Base-by-base conservation (phyloP, 129 eudicot species). In the Scalesia atractyloides region DNA sequence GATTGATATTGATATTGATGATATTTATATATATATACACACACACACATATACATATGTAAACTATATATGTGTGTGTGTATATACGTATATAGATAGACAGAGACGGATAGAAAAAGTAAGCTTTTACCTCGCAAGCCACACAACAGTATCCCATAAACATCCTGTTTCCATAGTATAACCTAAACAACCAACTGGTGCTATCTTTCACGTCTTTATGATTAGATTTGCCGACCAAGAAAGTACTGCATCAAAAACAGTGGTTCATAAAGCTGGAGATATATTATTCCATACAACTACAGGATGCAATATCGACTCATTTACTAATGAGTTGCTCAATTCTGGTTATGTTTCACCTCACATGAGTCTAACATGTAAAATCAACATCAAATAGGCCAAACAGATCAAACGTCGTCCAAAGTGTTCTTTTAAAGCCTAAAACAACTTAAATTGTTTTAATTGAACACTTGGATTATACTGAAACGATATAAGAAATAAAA, bases 181-280 rank as follows among this genome's bases (percentile, higher is more conserved):
- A 80, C 82, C 78, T 93, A 86, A 93, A 93, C 47, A 93, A 75
- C 98, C 98, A 85, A 60, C 82, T 93, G 73, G 87, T 84, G 84
- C 98, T 93, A 80, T 93, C 98, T 74, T 89, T 93, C 8, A 93
- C 98, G 79, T 93, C 98, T 82, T 93, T 93, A 72, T 93, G 98
- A 81, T 96, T 93, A 60, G 84, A 81, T 83, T 89, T 93, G 44
- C 98, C 98, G 43, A 82, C 84, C 95, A 93, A 85, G 87, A 93
- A 89, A 60, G 98, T 86, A 82, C 98, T 93, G 90, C 84, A 84
- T 59, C 59, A 5, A 71, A 70, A 68, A 22, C 69, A 39, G 64
- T 41, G 53, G 75, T 57, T 36, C 54, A 33, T 16, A 46, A 15
- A 57, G 19, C 48, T 66, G 60, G 66, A 24, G 30, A 60, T 36